A percentile compares a stretch with the other conserved stretches of the same genome.
These are phyloP conservation scores for Stenogyne calaminthoides DNA, from an alignment of 305 asterid genomes.

Conservation along the genomic window DNA sequence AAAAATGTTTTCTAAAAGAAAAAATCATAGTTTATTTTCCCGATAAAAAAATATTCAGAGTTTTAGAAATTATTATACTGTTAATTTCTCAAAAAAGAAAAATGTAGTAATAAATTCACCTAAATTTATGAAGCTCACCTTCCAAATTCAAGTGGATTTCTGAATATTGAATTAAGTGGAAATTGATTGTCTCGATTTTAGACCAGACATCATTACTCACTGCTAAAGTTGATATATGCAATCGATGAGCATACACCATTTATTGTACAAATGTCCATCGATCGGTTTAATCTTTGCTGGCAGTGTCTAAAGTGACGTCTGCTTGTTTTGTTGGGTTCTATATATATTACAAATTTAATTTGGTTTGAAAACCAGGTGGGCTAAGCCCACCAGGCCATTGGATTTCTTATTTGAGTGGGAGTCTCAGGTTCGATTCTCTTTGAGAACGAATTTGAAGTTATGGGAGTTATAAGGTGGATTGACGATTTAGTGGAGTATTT, in stretches of 20 bases:
- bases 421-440: no score
- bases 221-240: slow-evolving; percentile 35
- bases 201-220: slow-evolving; percentile 30
- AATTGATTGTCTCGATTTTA: slow-evolving; percentile 37
- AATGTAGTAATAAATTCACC: not conserved
- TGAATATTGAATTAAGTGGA: slow-evolving; percentile 18
- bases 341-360: not conserved
- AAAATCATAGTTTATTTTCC: not conserved
- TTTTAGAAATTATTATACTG: not conserved
- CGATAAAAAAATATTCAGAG: no score
- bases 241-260: slow-evolving; percentile 25
- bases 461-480: no score
- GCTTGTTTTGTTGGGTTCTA: slow-evolving; percentile 6
- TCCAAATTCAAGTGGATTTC: not conserved
- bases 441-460: no score
- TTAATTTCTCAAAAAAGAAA: not conserved
- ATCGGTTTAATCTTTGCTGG: slow-evolving; percentile 1
- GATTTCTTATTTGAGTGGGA: no score
- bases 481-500: no score
- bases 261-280: slow-evolving; percentile 18
- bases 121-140: slow-evolving; percentile 19
- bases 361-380: no score
- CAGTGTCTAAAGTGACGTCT: slow-evolving; percentile 2
- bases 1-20: not conserved
- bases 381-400: no score